Evolutionary conservation across 2,329 filamentous ascomycete genomes (phyloP), one percentile per base, ranked within the genome.

Genomic region (Moelleriella libera): DNA sequence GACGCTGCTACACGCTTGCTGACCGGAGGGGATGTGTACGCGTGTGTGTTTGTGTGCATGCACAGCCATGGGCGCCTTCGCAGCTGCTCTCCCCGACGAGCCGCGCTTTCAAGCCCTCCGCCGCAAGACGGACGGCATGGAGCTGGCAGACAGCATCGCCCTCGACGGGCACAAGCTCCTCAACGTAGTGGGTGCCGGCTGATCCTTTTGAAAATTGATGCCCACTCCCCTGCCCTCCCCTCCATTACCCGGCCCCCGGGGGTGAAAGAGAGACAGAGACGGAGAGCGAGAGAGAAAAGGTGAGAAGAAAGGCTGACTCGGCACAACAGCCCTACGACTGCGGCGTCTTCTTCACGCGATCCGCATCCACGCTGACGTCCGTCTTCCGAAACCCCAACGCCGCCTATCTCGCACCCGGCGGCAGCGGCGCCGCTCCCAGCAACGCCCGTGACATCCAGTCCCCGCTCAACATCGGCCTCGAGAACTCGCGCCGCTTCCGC

Each of bases 141-240:
- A 94, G 51, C 69, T 94, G 2, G 88, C 85, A 3, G 88, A 96
- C 60, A 94, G 86, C 45, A 88, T 96, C 54, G 82, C 87, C 0
- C 82, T 85, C 2, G 89, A 96, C 57, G 85, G 77, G 0, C 90
- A 97, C 63, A 96, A 96, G 60, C 67, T 95, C n/a, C 74, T 97
- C 51, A 96, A 96, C 55, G 88, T 95, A 43, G 79, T 82, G 63
- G 50, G 76, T 72, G 31, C 32, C 14, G 8, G 9, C 40, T 37
- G 21, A 21, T 21, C 21, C 21, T 21, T 21, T 21, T 21, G 21
- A 3, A 21, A 21, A 21, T 37, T 37, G 32, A 37, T 37, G 32
- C 12, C 32, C 12, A 2, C 12, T 37, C 12, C 3, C 32, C 12
- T 37, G 8, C 40, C 9, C 40, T 39, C 21, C 21, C 21, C 21